A percentile compares a stretch with the other conserved stretches of the same genome.
Conservation (phyloP, 805 yeast species). For the Metschnikowia kofuensis region DNA sequence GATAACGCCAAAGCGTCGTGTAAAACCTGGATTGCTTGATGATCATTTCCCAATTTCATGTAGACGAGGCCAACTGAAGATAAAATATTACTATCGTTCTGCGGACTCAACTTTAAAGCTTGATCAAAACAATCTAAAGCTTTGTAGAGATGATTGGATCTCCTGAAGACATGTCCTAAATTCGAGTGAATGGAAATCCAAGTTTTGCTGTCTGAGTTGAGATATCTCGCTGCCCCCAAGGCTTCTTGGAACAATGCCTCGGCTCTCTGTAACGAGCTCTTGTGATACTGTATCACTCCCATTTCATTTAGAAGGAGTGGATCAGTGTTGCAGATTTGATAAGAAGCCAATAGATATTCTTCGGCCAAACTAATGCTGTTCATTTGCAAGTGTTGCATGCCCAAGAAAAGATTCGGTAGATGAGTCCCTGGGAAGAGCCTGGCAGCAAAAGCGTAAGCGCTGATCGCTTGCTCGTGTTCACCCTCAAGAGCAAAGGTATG, state of each 20-base stretch:
- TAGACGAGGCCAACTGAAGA: slow-evolving; percentile 84
- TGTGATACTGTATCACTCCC: slow-evolving; percentile 88
- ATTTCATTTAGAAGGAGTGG: slow-evolving; percentile 87
- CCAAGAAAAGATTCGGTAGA: slow-evolving; percentile 82
- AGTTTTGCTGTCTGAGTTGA: slow-evolving; percentile 76
- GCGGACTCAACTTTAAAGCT: slow-evolving; percentile 65
- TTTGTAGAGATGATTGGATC: slow-evolving; percentile 56
- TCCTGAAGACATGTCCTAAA: slow-evolving; percentile 83
- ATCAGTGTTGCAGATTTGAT: slow-evolving; percentile 75
- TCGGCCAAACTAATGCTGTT: slow-evolving; percentile 78
- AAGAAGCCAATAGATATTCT: slow-evolving; percentile 76
- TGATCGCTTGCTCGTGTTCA: slow-evolving; percentile 98
- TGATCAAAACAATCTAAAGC: slow-evolving; percentile 75
- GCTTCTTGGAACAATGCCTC: slow-evolving; percentile 72
- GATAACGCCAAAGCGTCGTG: slow-evolving; percentile 78
- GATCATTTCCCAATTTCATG: slow-evolving; percentile 61
- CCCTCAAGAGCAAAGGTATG: slow-evolving; percentile 97
- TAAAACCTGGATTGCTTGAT: slow-evolving; percentile 68
- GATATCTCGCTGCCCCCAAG: slow-evolving; percentile 58
- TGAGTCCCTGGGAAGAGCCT: slow-evolving; percentile 89
- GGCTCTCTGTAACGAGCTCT: slow-evolving; percentile 62
- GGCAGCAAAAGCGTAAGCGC: slow-evolving; percentile 95
- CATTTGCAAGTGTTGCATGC: slow-evolving; percentile 94
- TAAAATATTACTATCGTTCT: slow-evolving; percentile 66
- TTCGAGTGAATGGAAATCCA: slow-evolving; percentile 85